Evolutionary conservation across 1,139 yeast species (phyloP), one percentile per base, ranked within the genome.

Genomic region (Eremothecium cymbalariae): DNA sequence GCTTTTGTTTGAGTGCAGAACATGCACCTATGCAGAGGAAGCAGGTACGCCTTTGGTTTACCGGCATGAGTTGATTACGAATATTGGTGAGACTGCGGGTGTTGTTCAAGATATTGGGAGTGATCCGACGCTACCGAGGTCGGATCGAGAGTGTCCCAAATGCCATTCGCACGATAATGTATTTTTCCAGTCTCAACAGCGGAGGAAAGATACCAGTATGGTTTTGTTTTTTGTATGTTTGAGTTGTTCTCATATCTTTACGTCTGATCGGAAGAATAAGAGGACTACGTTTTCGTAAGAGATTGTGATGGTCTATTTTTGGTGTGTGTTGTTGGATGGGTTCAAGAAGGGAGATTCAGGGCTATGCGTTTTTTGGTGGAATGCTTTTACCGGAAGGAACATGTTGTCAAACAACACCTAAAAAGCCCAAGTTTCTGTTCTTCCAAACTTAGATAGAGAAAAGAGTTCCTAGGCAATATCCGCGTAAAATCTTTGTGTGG

Each of bases 161-260:
- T 90, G 99, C 59, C 80, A 75, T 47, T 80, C 82, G 43, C 77
- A 77, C 46, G 95, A 88, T 50, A 84, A 95, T 59, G 98, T 93
- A 36, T 90, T 90, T 57, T 90, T 93, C 70, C 98, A 90, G 61
- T 78, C 93, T 25, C 99, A 90, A 59, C 97, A 90, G 61, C 73
- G 86, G 53, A 71, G 96, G 39, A 86, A 84, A 35, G 98, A 93
- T 56, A 90, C 99, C 2, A 79, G 93, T 45, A 90, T 90, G 98
- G 81, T 82, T 40, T 69, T 90, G 62, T 90, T 90, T 59, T 90
- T 84, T 59, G 98, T 90, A 38, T 90, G 98, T 60, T 63, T 83
- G 47, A 72, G 78, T 37, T 90, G 98, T 59, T 81, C 84, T 43
- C 76, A 81, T 54, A 85, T 81, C 36, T 82, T 84, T 34, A 57